Conservation (phyloP, 331 rosid genomes). For the Malus hybrid region DNA sequence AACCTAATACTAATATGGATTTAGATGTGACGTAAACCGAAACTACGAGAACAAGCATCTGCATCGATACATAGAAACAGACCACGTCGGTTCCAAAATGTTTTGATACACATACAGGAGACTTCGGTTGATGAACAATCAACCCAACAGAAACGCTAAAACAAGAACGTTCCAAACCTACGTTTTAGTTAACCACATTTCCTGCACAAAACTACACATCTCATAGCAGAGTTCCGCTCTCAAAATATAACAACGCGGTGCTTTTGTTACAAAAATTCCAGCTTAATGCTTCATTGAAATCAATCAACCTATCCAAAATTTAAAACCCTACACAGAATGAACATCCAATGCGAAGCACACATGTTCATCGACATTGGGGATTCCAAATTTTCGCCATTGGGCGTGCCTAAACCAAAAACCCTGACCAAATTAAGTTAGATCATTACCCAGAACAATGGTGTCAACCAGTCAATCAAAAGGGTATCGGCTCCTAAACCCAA, state of each 20-base stretch:
- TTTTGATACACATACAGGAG: too few relatives aligned
- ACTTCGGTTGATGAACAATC: too few relatives aligned
- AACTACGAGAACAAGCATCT: too few relatives aligned
- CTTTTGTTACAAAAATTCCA: not conserved
- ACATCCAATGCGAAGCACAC: not conserved
- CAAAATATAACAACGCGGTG: too few relatives aligned
- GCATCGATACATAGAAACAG: too few relatives aligned
- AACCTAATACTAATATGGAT: too few relatives aligned
- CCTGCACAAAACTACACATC: not conserved
- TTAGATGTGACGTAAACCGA: too few relatives aligned
- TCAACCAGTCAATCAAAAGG: not conserved
- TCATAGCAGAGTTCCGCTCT: too few relatives aligned
- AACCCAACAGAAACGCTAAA: too few relatives aligned
- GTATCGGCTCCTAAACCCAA: not conserved
- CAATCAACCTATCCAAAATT: not conserved
- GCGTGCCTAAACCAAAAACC: not conserved
- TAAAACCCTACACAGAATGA: not conserved
- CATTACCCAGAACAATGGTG: not conserved
- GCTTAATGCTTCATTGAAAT: not conserved
- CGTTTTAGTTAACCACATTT: not conserved
- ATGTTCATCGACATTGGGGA: not conserved
- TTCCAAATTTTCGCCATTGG: not conserved
- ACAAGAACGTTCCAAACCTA: too few relatives aligned
- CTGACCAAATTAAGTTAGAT: not conserved
- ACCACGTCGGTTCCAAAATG: not conserved